A percentile compares a stretch with the other conserved stretches of the same genome.
These are phyloP conservation scores for Saccharomycopsis fermentans DNA, from an alignment of 805 yeast species.

Conservation along the genomic window DNA sequence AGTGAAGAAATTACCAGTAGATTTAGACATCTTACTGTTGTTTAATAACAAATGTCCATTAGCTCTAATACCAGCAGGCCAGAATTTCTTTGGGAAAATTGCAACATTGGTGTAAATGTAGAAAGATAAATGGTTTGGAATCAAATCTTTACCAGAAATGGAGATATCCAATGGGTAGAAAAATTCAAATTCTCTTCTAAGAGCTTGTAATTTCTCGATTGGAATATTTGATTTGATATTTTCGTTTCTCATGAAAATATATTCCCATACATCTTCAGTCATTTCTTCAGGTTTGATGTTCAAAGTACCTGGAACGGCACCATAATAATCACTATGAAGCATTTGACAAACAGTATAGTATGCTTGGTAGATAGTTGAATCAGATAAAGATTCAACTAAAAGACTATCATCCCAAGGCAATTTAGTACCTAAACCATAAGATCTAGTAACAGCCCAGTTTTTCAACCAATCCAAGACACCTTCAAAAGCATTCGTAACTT, in stretches of 20 bases:
- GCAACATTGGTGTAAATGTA: conserved; percentile 91
- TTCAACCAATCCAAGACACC: conserved; percentile 92
- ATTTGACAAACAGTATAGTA: conserved; percentile 85
- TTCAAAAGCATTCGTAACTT: conserved; percentile 85
- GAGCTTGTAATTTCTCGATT: conserved; percentile 47
- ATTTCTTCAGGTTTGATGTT: conserved; percentile 70
- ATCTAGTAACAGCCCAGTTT: conserved; percentile 97
- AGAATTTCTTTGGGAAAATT: conserved; percentile 75
- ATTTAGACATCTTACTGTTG: conserved; percentile 96
- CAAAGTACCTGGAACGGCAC: conserved; percentile 62
- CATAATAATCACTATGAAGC: conserved; percentile 80
- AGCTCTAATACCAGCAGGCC: conserved; percentile 92
- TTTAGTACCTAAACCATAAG: conserved; percentile 89
- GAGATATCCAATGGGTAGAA: conserved; percentile 92
- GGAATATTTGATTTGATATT: conserved; percentile 51
- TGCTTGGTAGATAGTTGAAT: conserved; percentile 92
- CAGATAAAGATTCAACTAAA: conserved; percentile 89
- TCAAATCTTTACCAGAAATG: conserved; percentile 91
- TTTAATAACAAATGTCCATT: conserved; percentile 93
- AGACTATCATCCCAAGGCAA: conserved; percentile 96
- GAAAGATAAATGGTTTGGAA: conserved; percentile 95
- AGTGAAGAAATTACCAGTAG: conserved; percentile 95
- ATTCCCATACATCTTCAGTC: conserved; percentile 92
- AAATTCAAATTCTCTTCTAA: conserved; percentile 93
- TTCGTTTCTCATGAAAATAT: conserved; percentile 68